Evolutionary conservation across 2,329 filamentous ascomycete genomes (phyloP).

Genomic region (Xylariaceae sp.): DNA sequence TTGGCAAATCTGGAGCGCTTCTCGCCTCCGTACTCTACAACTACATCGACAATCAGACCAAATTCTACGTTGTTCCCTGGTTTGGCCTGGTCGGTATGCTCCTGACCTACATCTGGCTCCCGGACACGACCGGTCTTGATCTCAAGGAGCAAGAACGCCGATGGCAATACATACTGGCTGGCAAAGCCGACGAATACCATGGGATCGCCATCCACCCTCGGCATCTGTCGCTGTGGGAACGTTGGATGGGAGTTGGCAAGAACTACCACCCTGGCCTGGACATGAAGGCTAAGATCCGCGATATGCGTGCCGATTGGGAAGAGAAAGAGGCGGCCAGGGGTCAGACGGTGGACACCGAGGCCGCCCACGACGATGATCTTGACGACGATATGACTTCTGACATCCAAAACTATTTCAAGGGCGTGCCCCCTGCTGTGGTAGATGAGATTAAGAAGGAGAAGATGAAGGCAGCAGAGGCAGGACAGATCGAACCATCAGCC

Average conservation of each 20-base stretch:
- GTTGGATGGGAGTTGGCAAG: slow-evolving; percentile 72
- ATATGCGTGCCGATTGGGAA: slow-evolving; percentile 68
- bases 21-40: slow-evolving; percentile 87
- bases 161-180: slow-evolving; percentile 80
- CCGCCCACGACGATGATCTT: slow-evolving; percentile 36
- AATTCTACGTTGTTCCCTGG: slow-evolving; percentile 93
- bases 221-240: slow-evolving; percentile 87
- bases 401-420: slow-evolving; percentile 52
- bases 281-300: slow-evolving; percentile 77
- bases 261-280: slow-evolving; percentile 79
- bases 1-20: slow-evolving; percentile 84
- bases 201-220: slow-evolving; percentile 87
- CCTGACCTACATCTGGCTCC: slow-evolving; percentile 79
- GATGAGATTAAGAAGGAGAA: too few species aligned
- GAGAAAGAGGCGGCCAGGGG: slow-evolving; percentile 43
- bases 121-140: slow-evolving; percentile 95
- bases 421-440: slow-evolving; percentile 6
- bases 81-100: slow-evolving; percentile 82
- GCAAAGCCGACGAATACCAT: slow-evolving; percentile 79
- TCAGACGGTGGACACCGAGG: slow-evolving; percentile 42
- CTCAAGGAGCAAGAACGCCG: slow-evolving; percentile 95
- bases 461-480: too few species aligned
- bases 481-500: too few species aligned
- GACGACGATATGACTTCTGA: slow-evolving; percentile 50
- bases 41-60: slow-evolving; percentile 80